Base-by-base conservation (phyloP, 306 rosid species). In the Sophora flavescens region DNA sequence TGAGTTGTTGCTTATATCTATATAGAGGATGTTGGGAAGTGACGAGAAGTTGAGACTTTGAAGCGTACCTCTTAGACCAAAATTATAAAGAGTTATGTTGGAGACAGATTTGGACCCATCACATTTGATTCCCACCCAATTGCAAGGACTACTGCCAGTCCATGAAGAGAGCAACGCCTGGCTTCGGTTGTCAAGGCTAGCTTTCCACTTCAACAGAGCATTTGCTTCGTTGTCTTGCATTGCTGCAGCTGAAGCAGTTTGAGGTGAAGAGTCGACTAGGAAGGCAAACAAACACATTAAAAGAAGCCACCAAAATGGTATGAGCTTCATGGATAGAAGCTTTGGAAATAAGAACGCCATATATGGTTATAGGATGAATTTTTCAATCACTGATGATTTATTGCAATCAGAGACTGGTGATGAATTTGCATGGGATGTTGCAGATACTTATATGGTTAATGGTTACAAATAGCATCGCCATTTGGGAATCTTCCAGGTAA, bases 21-120 rank as follows among this genome's bases (percentile, higher is more conserved):
- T 11, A 58, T 0, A 2, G 6, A 10, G 4, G 6, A 80, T 35
- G 26, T 74, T 65, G 16, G 64, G 69, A 60, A 80, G 67, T 6
- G 54, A 66, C 0, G 80, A 66, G 16, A 80, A 66, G 26, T 58
- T 74, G 11, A 80, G 75, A 73, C 2, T 65, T 18, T 57, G 16
- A 45, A 80, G 80, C 1, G 63, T 72, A 80, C 84, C 84, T 56
- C 9, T 50, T 1, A 80, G 64, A 2, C 64, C 76, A 61, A 67
- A 0, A 15, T 0, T 39, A 2, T 18, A 7, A 4, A 74, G 76
- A 28, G 11, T 36, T 4, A 80, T 38, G 3, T 3, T 15, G 39
- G n/a, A 57, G 28, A 80, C 50, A 3, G 16, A 22, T 2, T 1
- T 35, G 15, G 57, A 35, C n/a, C n/a, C 13, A 7, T 59, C 80